A percentile compares a stretch with the other conserved stretches of the same genome.
These are phyloP conservation scores for Cnidoscolus chayamansa DNA, from an alignment of 441 rosid genomes.

Conservation along the genomic window DNA sequence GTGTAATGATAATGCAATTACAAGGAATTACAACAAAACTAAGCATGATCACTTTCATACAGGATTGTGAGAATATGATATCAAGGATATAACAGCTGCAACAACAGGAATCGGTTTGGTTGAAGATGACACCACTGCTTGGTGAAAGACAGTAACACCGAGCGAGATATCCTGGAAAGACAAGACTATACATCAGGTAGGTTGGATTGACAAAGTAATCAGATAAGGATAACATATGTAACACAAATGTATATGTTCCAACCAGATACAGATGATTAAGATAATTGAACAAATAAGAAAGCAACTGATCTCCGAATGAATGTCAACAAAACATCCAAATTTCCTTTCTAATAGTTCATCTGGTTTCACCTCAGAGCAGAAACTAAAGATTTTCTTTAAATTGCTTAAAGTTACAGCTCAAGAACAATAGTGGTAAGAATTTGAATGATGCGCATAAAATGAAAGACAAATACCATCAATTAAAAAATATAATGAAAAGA, in stretches of 20 bases:
- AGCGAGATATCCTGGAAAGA: slow-evolving; percentile 56
- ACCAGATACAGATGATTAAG: neutral
- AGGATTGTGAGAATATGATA: slow-evolving; percentile 60
- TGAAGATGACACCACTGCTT: slow-evolving; percentile 70
- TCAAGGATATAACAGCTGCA: slow-evolving; percentile 73
- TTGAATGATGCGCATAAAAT: neutral
- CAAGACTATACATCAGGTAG: neutral
- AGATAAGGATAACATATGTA: neutral
- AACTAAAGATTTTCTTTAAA: neutral
- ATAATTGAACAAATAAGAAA: slow-evolving; percentile 3
- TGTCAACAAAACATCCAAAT: neutral
- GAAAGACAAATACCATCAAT: neutral
- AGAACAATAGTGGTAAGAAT: slow-evolving; percentile 13
- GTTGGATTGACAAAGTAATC: slow-evolving; percentile 2
- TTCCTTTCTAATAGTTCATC: neutral
- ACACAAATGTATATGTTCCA: neutral
- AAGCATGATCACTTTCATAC: slow-evolving; percentile 43
- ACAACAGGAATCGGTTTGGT: slow-evolving; percentile 70
- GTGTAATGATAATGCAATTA: neutral
- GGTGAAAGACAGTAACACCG: slow-evolving; percentile 64
- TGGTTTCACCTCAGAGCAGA: neutral
- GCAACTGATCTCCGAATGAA: neutral
- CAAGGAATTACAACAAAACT: slow-evolving; percentile 7
- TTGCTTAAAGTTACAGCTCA: slow-evolving; percentile 9
- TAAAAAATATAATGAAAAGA: slow-evolving; percentile 8